Conservation (phyloP, 331 rosid genomes). For the Rhamnella rubrinervis region DNA sequence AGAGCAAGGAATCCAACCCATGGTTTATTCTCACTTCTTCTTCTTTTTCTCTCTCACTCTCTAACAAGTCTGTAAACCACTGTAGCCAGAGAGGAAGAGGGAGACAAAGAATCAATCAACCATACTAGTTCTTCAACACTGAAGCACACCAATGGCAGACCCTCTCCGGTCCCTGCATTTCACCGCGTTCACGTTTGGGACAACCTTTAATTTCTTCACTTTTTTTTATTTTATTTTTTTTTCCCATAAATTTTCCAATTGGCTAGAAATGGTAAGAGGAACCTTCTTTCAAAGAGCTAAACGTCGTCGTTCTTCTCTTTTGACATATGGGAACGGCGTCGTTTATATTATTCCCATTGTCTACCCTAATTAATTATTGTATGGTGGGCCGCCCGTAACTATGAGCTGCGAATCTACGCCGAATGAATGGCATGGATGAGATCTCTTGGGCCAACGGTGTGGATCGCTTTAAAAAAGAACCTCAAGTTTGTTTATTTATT, state of each 20-base stretch:
- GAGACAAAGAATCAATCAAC: neutral
- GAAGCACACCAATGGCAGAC: too few relatives aligned
- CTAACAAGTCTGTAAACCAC: neutral
- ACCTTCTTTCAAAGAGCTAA: neutral
- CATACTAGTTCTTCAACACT: neutral
- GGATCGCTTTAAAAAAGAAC: neutral
- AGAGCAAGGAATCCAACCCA: constrained; percentile 96
- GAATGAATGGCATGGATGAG: constrained; percentile 8
- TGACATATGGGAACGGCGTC: neutral
- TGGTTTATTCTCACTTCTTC: constrained; percentile 23
- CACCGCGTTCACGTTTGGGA: too few relatives aligned
- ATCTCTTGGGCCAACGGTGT: neutral
- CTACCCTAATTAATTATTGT: neutral
- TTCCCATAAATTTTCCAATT: neutral
- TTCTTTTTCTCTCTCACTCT: neutral
- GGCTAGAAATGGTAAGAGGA: neutral
- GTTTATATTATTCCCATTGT: neutral
- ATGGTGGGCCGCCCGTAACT: constrained; percentile 4
- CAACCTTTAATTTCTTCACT: neutral
- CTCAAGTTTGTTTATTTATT: neutral
- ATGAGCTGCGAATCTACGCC: neutral
- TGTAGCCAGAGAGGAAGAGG: neutral
- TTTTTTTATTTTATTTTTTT: too few relatives aligned
- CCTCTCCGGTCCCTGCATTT: too few relatives aligned
- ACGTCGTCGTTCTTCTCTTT: neutral